Percentiles rank a stretch among this genome's conserved stretches.
Conservation (phyloP, 2,329 filamentous ascomycete genomes). For the Clarireedia homoeocarpa region DNA sequence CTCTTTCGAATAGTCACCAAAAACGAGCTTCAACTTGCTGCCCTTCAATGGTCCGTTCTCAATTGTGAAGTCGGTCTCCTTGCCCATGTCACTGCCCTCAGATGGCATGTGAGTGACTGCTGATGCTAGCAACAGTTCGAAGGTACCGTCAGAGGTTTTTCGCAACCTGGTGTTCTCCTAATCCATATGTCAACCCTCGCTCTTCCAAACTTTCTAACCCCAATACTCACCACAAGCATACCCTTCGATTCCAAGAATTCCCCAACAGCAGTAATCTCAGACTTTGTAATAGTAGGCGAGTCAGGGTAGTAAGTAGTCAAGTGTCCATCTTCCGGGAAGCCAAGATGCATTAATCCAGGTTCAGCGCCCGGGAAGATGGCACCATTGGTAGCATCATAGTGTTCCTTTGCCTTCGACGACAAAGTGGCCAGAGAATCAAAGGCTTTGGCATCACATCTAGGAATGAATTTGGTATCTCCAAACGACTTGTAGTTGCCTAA, state of each 20-base stretch:
- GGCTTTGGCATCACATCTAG: slow-evolving; percentile 55
- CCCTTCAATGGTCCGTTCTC: slow-evolving; percentile 53
- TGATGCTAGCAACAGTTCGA: slow-evolving; percentile 69
- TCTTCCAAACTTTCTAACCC: background rate
- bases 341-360: slow-evolving; percentile 62
- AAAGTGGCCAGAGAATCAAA: slow-evolving; percentile 58
- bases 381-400: slow-evolving; percentile 61
- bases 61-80: slow-evolving; percentile 52
- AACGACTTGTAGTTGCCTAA: slow-evolving; percentile 79
- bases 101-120: slow-evolving; percentile 51
- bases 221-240: slow-evolving; percentile 43
- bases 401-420: slow-evolving; percentile 49
- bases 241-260: slow-evolving; percentile 65
- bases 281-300: slow-evolving; percentile 64
- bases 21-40: slow-evolving; percentile 63
- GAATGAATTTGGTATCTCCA: slow-evolving; percentile 78
- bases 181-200: background rate
- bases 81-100: slow-evolving; percentile 61
- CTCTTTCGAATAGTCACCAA: slow-evolving; percentile 66
- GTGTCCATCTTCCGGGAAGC: slow-evolving; percentile 66
- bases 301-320: slow-evolving; percentile 79
- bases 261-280: slow-evolving; percentile 66
- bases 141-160: slow-evolving; percentile 56
- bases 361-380: slow-evolving; percentile 64
- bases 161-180: slow-evolving; percentile 68